Evolutionary conservation across 805 yeast species (phyloP).

Genomic region (Saccharomycopsis lassenensis): DNA sequence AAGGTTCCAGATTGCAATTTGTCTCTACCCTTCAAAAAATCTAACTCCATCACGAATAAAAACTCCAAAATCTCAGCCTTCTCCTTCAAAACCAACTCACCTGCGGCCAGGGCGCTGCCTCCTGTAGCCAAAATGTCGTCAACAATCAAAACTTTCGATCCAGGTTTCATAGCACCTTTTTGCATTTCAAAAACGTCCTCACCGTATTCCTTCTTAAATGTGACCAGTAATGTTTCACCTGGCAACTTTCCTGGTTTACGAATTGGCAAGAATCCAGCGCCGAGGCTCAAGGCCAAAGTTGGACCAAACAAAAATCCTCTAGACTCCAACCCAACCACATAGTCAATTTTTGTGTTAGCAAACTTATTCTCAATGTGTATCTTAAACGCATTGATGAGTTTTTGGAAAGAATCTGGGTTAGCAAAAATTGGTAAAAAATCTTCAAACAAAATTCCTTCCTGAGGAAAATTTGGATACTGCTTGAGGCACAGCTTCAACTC

Average conservation of each 20-base stretch:
- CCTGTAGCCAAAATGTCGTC: conserved; percentile 98
- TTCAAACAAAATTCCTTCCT: conserved; percentile 86
- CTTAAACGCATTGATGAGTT: conserved; percentile 71
- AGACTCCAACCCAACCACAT: conserved; percentile 88
- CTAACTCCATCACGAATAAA: conserved; percentile 86
- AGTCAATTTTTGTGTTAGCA: conserved; percentile 56
- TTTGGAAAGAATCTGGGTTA: conserved; percentile 69
- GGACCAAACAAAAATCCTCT: conserved; percentile 98
- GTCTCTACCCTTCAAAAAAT: conserved; percentile 88
- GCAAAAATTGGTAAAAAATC: conserved; percentile 93
- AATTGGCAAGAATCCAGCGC: conserved; percentile 88
- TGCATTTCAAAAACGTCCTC: conserved; percentile 84
- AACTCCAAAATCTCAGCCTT: conserved; percentile 71
- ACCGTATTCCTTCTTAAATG: conserved; percentile 88
- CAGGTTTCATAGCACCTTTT: conserved; percentile 64
- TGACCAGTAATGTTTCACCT: conserved; percentile 64
- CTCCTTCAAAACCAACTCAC: conserved; percentile 54
- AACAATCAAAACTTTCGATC: conserved; percentile 74
- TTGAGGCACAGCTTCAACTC: conserved; percentile 44
- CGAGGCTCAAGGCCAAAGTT: conserved; percentile 76
- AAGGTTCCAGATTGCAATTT: conserved; percentile 78
- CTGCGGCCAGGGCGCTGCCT: conserved; percentile 93
- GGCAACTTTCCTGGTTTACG: conserved; percentile 95
- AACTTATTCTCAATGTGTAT: conserved; percentile 51
- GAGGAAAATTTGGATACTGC: conserved; percentile 91